phyloP scores from a whole-genome alignment of 352 stramenopile species.

The Paralagenidium karlingii region DNA sequence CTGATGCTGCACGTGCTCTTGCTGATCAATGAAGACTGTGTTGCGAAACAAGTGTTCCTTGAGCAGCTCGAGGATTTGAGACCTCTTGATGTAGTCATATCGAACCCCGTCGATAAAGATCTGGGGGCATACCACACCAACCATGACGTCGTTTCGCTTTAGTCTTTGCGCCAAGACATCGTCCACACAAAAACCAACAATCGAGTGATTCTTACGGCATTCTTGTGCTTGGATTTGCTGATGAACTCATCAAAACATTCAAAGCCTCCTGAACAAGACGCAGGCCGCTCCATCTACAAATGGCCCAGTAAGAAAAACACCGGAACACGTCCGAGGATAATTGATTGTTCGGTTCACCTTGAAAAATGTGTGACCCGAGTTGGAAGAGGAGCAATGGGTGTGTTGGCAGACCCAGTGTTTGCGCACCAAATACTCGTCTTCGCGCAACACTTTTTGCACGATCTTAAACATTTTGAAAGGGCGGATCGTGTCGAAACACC shows the following conservation, averaged over 20 bases:
- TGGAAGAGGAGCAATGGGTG: slow-evolving; percentile 10
- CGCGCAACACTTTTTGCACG: slow-evolving; percentile 38
- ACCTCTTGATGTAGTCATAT: slow-evolving; percentile 53
- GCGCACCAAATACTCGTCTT: slow-evolving; percentile 67
- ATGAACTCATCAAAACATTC: slow-evolving; percentile 35
- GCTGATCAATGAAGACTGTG: slow-evolving; percentile 29
- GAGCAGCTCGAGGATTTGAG: slow-evolving; percentile 30
- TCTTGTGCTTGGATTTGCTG: slow-evolving; percentile 18
- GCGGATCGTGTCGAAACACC: slow-evolving; percentile 73
- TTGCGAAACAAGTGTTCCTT: slow-evolving; percentile 56
- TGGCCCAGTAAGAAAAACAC: slow-evolving; percentile 6
- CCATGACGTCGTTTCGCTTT: too few relatives aligned
- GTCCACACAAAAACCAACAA: too few relatives aligned
- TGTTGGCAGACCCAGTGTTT: slow-evolving; percentile 61
- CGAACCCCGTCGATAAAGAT: slow-evolving; percentile 69
- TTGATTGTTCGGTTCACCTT: too few relatives aligned
- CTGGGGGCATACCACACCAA: too few relatives aligned
- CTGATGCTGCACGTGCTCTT: slow-evolving; percentile 34
- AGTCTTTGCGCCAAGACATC: too few relatives aligned
- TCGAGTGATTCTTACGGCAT: too few relatives aligned
- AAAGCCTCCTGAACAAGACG: slow-evolving; percentile 36
- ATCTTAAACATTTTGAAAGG: slow-evolving; percentile 46
- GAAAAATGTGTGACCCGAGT: background rate
- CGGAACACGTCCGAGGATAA: too few relatives aligned
- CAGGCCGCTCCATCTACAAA: slow-evolving; percentile 48